Percentiles rank a stretch among this genome's conserved stretches.
Conservation (phyloP, 2,329 filamentous ascomycete species). For the Aspergillus tamarii region DNA sequence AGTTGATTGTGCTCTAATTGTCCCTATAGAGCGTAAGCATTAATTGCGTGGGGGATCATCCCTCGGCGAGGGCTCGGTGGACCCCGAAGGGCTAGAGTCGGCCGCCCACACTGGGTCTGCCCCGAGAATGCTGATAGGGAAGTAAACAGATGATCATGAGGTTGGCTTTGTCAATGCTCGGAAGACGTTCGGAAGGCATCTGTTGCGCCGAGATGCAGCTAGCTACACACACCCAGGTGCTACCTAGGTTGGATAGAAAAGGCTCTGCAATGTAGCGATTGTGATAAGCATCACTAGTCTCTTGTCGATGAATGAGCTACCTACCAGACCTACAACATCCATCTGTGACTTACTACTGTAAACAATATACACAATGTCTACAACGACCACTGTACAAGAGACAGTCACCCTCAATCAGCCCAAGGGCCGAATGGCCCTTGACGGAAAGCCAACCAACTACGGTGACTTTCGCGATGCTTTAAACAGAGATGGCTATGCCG, state of each 20-base stretch:
- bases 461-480: conserved; percentile 33
- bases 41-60: neutral
- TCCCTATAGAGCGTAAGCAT: neutral
- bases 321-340: neutral
- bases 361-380: conserved; percentile 18
- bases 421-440: conserved; percentile 24
- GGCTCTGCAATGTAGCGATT: neutral
- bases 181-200: neutral
- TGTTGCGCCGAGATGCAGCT: neutral
- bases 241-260: neutral
- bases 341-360: neutral
- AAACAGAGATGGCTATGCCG: conserved; percentile 46
- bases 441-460: conserved; percentile 21
- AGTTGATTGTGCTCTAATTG: neutral
- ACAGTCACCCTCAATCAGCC: neutral
- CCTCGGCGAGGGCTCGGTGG: neutral
- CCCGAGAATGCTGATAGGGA: neutral
- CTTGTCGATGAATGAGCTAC: neutral
- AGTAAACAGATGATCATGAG: neutral
- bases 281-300: neutral
- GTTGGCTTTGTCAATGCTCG: neutral
- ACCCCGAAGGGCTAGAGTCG: neutral
- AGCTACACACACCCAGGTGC: neutral
- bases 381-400: conserved; percentile 17
- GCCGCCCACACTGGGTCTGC: neutral